Percentiles rank a stretch among this genome's conserved stretches.
phyloP scores from a whole-genome alignment of 2,329 filamentous ascomycete species.

The Venturia nashicola region DNA sequence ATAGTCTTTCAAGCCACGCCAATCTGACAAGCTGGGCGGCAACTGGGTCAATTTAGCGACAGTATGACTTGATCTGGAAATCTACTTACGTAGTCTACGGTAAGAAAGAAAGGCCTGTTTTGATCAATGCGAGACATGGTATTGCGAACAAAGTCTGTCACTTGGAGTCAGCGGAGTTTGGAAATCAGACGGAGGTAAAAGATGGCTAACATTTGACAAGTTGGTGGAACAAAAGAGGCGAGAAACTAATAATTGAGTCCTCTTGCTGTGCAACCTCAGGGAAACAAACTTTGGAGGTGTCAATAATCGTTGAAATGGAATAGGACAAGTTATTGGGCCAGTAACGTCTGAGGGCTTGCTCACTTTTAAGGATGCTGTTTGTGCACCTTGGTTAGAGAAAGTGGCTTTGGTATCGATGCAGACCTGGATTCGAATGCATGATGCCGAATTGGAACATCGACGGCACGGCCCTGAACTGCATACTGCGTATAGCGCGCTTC shows the following conservation, averaged over 20 bases:
- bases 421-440: background rate
- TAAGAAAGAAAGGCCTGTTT: background rate
- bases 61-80: too few relatives aligned
- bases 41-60: background rate
- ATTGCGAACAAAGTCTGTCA: background rate
- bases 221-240: background rate
- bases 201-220: background rate
- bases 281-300: background rate
- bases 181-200: background rate
- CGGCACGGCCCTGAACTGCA: background rate
- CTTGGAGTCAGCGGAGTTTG: too few relatives aligned
- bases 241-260: too few relatives aligned
- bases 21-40: background rate
- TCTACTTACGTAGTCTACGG: background rate
- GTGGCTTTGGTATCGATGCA: background rate
- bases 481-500: background rate
- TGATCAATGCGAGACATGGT: background rate
- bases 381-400: background rate
- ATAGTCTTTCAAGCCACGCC: constrained; percentile 4
- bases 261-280: background rate
- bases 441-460: background rate
- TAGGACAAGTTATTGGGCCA: background rate
- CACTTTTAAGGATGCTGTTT: background rate
- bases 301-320: background rate
- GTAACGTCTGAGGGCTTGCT: background rate